Conservation (phyloP, 2,329 filamentous ascomycete species). For the Dactylellina drechsleri region DNA sequence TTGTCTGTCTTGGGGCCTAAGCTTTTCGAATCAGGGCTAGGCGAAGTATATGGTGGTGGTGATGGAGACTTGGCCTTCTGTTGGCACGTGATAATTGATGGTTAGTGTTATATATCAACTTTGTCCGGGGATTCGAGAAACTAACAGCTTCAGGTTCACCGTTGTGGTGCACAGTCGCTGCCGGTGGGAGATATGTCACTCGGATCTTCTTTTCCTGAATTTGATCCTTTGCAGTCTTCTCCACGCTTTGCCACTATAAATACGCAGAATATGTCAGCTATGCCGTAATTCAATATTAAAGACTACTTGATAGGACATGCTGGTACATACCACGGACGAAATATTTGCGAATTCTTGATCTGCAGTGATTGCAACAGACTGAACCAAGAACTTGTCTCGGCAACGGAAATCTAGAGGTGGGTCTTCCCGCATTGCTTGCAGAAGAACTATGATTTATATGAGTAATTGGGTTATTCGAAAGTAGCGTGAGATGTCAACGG, state of each 20-base stretch:
- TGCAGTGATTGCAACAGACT: constrained; percentile 83
- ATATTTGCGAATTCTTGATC: constrained; percentile 87
- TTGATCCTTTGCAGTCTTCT: constrained; percentile 77
- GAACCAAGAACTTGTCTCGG: constrained; percentile 96
- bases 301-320: not conserved
- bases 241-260: constrained; percentile 76
- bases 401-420: constrained; percentile 86
- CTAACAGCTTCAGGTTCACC: constrained; percentile 55
- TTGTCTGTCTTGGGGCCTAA: constrained; percentile 58
- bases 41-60: constrained; percentile 57
- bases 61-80: constrained; percentile 50
- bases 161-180: constrained; percentile 58
- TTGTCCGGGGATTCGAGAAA: constrained; percentile 1
- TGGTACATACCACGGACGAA: constrained; percentile 73
- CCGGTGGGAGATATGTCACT: constrained; percentile 80
- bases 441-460: constrained; percentile 70
- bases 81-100: constrained; percentile 1
- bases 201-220: constrained; percentile 96
- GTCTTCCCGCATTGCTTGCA: constrained; percentile 98
- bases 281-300: constrained; percentile 27
- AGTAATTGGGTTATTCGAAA: constrained; percentile 3
- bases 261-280: constrained; percentile 22
- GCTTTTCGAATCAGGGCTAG: constrained; percentile 55
- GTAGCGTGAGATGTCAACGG: not conserved
- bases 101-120: constrained; percentile 3